Base-by-base conservation (phyloP, 306 rosid species). In the Quillaja saponaria region DNA sequence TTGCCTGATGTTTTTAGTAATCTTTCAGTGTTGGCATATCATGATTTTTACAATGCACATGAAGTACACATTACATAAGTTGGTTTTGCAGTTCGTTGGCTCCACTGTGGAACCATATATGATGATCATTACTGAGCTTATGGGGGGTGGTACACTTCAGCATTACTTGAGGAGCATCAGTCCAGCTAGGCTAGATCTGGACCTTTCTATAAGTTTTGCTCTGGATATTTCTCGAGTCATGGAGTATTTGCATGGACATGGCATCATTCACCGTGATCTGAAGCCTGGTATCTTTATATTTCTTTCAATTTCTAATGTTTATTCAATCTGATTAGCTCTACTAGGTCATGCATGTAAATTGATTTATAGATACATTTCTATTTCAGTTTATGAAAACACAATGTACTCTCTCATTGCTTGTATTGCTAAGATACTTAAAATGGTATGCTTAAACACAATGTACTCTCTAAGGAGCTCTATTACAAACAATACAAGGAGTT, bases 261-360 rank as follows among this genome's bases (percentile, higher is more conserved):
- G 84, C 55, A 69, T 84, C 72, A 72, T 84, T n/a, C 84, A 84
- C 64, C 74, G 84, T 7, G 86, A 84, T 37, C 58, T 81, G 71
- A 81, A 84, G 57, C 84, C 86, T 14, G 37, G 84, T 84, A 75
- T 59, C 40, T 31, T n/a, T 35, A 7, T 65, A 17, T 48, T 46
- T 45, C 17, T 16, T 11, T 54, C 6, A 20, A 15, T 31, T 11
- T 13, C 28, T 52, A 40, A 15, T 25, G 56, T 57, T 19, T 33
- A 17, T 52, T 41, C 34, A 13, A 47, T 61, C 33, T 44, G 19
- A 21, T 40, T 9, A 20, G 15, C 28, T 17, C 14, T 10, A 5
- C 55, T 19, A 1, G 6, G 37, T 49, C 14, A 20, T 35, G 48
- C 42, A 14, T 7, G 10, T 0, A 14, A 5, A 3, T 21, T 40